Percentiles rank a stretch among this genome's conserved stretches.
phyloP scores from a whole-genome alignment of 306 rosid species.

The Pterocarpus santalinus region DNA sequence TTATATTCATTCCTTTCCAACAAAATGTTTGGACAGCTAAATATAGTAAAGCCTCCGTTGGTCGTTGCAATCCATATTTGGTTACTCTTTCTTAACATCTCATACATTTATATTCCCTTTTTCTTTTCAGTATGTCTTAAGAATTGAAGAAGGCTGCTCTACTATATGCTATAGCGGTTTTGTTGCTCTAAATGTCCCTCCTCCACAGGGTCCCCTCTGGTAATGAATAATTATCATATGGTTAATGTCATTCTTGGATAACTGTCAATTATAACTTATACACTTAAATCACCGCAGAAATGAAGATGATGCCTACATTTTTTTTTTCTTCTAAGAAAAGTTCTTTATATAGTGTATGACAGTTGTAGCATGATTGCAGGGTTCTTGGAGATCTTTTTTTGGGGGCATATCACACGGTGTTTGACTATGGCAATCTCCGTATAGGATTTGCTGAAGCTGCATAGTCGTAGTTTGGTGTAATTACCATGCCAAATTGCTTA shows the following conservation, averaged over 20 bases:
- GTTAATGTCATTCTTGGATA: not conserved
- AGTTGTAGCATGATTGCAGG: constrained; percentile 52
- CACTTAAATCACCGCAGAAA: not conserved
- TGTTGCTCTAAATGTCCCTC: constrained; percentile 74
- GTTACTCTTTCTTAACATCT: not conserved
- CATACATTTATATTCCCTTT: constrained; percentile 30
- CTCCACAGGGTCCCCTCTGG: constrained; percentile 85
- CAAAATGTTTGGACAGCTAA: not conserved
- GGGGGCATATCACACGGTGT: constrained; percentile 79
- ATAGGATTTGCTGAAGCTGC: constrained; percentile 70
- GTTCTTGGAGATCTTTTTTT: constrained; percentile 69
- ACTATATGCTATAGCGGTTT: constrained; percentile 72
- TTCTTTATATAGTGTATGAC: constrained; percentile 30
- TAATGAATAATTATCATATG: constrained; percentile 40
- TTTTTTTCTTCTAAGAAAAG: no score
- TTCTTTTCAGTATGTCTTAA: constrained; percentile 63
- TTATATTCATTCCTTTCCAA: not conserved
- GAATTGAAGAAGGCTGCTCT: constrained; percentile 62
- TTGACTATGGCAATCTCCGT: constrained; percentile 66
- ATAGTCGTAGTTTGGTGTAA: constrained; percentile 28
- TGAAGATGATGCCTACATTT: no score
- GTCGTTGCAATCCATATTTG: constrained; percentile 4
- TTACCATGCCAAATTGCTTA: not conserved
- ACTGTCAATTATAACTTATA: not conserved
- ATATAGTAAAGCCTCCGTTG: constrained; percentile 6